Evolutionary conservation across 2,329 filamentous ascomycete genomes (phyloP).

Genomic region (Orbilia quercus): DNA sequence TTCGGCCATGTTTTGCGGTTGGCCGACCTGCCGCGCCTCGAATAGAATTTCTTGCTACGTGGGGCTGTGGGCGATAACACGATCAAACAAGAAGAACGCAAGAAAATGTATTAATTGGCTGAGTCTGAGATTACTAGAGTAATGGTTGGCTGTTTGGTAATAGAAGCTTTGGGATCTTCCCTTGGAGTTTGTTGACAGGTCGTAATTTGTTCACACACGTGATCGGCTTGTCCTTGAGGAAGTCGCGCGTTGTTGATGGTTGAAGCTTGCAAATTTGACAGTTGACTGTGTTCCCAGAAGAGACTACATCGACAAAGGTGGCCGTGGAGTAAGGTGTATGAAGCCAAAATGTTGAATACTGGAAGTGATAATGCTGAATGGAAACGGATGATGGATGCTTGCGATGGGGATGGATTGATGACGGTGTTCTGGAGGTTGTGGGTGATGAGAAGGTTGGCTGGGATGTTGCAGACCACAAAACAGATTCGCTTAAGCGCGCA

Average conservation of each 20-base stretch:
- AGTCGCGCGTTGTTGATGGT: conserved; percentile 36
- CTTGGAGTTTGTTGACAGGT: not conserved
- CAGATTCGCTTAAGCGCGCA: conserved; percentile 46
- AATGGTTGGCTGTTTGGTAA: conserved; percentile 1
- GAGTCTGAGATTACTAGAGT: conserved; percentile 12
- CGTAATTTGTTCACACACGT: conserved; percentile 33
- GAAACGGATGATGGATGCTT: conserved; percentile 8
- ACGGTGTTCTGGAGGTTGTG: conserved; percentile 19
- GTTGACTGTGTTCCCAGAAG: not conserved
- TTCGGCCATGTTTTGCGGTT: conserved; percentile 67
- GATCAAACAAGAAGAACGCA: conserved; percentile 31
- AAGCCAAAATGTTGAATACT: not conserved
- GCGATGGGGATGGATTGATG: conserved; percentile 15
- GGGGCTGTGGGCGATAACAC: conserved; percentile 13
- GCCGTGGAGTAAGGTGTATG: not conserved
- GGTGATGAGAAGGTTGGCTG: conserved; percentile 45
- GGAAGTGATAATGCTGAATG: not conserved
- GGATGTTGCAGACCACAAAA: conserved; percentile 19
- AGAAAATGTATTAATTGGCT: conserved; percentile 6
- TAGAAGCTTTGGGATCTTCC: not conserved
- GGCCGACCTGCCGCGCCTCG: conserved; percentile 51
- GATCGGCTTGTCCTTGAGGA: conserved; percentile 23
- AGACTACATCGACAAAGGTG: not conserved
- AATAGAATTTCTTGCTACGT: conserved; percentile 42
- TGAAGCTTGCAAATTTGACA: not conserved